Evolutionary conservation across 805 yeast genomes (phyloP).

Genomic region (Maudiozyma bulderi): DNA sequence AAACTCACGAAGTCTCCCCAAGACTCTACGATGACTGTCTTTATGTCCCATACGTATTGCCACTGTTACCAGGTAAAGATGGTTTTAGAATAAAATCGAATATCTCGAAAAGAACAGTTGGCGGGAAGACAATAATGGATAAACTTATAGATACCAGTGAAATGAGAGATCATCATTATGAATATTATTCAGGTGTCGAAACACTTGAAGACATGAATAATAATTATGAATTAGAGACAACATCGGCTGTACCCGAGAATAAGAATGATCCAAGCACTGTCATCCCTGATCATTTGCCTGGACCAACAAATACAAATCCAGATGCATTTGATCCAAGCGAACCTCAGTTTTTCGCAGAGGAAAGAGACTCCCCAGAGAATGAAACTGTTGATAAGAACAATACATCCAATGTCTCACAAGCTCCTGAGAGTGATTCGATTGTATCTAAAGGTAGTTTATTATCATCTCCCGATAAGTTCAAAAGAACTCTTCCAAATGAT

Average conservation of each 20-base stretch:
- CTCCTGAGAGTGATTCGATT: no score
- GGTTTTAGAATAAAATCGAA: slow-evolving; percentile 71
- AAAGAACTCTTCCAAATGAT: not conserved
- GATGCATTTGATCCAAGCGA: slow-evolving; percentile 83
- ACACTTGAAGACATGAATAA: slow-evolving; percentile 47
- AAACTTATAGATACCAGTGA: slow-evolving; percentile 70
- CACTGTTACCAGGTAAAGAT: slow-evolving; percentile 73
- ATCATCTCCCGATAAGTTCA: not conserved
- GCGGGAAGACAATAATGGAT: slow-evolving; percentile 50
- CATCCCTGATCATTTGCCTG: slow-evolving; percentile 23
- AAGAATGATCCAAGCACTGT: slow-evolving; percentile 12
- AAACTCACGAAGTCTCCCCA: slow-evolving; percentile 75
- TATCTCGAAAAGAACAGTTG: slow-evolving; percentile 31
- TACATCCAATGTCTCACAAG: not conserved
- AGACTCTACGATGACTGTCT: slow-evolving; percentile 87
- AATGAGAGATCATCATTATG: slow-evolving; percentile 84
- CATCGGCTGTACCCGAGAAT: slow-evolving; percentile 9
- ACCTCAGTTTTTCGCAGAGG: slow-evolving; percentile 75
- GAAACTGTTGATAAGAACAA: not conserved
- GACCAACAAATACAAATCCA: slow-evolving; percentile 26
- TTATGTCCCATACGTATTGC: slow-evolving; percentile 81
- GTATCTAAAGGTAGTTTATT: not conserved
- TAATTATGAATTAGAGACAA: slow-evolving; percentile 31
- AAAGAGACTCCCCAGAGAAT: slow-evolving; percentile 2
- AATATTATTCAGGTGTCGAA: slow-evolving; percentile 71